Base-by-base conservation (phyloP, 1,284 basidiomycete genomes). In the Phlebopus sp. region DNA sequence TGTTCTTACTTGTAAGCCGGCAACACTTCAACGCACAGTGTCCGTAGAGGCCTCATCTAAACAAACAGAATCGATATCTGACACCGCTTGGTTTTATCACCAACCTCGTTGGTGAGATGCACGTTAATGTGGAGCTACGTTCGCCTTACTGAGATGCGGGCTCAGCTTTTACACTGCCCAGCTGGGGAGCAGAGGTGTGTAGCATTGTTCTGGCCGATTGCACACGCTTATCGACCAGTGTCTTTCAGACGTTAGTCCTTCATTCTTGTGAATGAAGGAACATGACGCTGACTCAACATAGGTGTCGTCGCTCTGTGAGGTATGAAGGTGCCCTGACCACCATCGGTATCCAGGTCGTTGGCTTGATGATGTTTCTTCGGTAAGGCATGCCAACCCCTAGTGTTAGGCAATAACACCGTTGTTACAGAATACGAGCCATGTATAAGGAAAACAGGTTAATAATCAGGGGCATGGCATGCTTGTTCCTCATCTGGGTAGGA, bases 361-460 rank as follows among this genome's bases (percentile, higher is more conserved):
- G 64, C 1, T 42, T 74, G 17, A 76, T 77, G 65, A 76, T 78
- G 75, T 59, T 76, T 15, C 49, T 76, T 11, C 69, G 76, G 75
- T 76, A 46, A 54, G 52, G 15, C 32, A 30, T 21, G n/a, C 31
- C 18, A 19, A 4, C 8, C 19, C 14, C 38, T n/a, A 18, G 13
- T 23, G 4, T 19, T 37, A 48, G 18, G 46, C 8, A 11, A 37
- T 25, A 18, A 15, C 19, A 37, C 19, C 29, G 19, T 37, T 8
- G 14, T 38, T 23, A 23, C 27, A 53, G 49, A 17, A 23, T 60
- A 15, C 32, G 44, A 3, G 59, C 59, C 9, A 46, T 60, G 7
- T 60, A 60, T 37, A 15, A 41, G 40, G 37, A 54, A 13, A 49
- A 56, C 10, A 56, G 53, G 13, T 43, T 31, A 9, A 44, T 51